A percentile compares a stretch with the other conserved stretches of the same genome.
These are phyloP conservation scores for Arabis alpina DNA, from an alignment of 345 rosid genomes.

Conservation along the genomic window DNA sequence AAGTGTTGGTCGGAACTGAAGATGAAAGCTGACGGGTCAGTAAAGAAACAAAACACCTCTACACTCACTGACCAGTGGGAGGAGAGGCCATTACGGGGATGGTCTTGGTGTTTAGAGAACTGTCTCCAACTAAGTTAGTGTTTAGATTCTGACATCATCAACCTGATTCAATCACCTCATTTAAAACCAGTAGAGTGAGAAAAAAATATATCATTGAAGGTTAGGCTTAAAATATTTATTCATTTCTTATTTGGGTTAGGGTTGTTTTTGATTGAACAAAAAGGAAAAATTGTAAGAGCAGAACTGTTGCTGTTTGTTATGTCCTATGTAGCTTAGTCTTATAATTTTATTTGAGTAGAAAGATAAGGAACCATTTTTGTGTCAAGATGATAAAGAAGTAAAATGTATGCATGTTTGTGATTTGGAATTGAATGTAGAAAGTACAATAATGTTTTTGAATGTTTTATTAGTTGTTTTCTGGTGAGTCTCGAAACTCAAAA, in stretches of 20 bases:
- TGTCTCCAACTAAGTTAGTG: not conserved
- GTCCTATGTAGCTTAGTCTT: not conserved
- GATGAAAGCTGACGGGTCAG: not conserved
- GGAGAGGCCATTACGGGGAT: not conserved
- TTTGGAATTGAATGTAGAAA: not conserved
- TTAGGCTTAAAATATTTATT: not conserved
- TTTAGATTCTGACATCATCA: conserved; percentile 14
- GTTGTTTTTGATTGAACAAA: not conserved
- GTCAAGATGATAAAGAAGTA: not conserved
- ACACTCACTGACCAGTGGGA: not conserved
- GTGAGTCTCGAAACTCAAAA: not conserved
- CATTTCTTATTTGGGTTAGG: not conserved
- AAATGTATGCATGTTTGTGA: not conserved
- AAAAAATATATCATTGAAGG: not conserved
- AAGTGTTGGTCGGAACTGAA: not conserved
- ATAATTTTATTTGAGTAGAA: not conserved
- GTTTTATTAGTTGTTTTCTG: not conserved
- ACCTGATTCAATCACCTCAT: not conserved
- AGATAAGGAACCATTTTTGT: not conserved
- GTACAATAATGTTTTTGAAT: not conserved
- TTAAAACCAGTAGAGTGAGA: not conserved
- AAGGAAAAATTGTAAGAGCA: not conserved
- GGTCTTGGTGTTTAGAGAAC: conserved; percentile 4
- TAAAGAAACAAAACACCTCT: not conserved
- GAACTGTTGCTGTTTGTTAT: not conserved